Conservation (phyloP, 2,329 filamentous ascomycete genomes). For the Neofusicoccum ribis region DNA sequence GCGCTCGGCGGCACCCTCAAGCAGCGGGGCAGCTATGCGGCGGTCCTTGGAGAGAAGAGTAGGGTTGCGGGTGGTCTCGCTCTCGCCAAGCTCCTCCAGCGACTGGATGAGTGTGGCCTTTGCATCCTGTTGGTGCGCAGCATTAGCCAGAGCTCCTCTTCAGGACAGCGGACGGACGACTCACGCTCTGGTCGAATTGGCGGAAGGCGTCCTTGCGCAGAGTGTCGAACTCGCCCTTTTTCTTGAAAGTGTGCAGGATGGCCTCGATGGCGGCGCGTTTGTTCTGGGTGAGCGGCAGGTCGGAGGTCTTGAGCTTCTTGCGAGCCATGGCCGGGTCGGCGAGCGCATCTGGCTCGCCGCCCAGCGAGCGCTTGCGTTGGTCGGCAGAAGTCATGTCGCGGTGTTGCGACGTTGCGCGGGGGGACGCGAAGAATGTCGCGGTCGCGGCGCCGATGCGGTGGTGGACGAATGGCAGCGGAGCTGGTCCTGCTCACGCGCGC, state of each 20-base stretch:
- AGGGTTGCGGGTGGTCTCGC: conserved; percentile 74
- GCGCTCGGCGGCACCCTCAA: conserved; percentile 76
- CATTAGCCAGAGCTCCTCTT: background rate
- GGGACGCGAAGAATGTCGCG: conserved; percentile 6
- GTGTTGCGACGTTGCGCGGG: conserved; percentile 6
- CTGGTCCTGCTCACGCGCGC: conserved; percentile 2
- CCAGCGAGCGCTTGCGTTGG: conserved; percentile 31
- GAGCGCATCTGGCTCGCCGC: conserved; percentile 25
- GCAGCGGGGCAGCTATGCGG: conserved; percentile 70
- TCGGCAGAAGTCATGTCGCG: conserved; percentile 8
- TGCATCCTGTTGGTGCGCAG: conserved; percentile 57
- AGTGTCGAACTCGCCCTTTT: conserved; percentile 79
- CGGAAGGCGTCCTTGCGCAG: conserved; percentile 77
- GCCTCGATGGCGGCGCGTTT: conserved; percentile 73
- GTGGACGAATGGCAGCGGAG: conserved; percentile 5
- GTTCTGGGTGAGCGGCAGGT: conserved; percentile 72
- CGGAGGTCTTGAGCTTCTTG: conserved; percentile 70
- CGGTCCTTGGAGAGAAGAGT: conserved; percentile 72
- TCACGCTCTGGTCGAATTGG: conserved; percentile 69
- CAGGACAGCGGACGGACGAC: conserved; percentile 25
- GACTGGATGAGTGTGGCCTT: conserved; percentile 66
- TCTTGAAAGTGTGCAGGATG: conserved; percentile 79
- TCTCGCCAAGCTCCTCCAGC: conserved; percentile 68
- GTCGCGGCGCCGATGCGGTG: background rate
- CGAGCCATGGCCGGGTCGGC: conserved; percentile 36